Conservation (phyloP, 2,329 filamentous ascomycete genomes). For the Aspergillus piperis region DNA sequence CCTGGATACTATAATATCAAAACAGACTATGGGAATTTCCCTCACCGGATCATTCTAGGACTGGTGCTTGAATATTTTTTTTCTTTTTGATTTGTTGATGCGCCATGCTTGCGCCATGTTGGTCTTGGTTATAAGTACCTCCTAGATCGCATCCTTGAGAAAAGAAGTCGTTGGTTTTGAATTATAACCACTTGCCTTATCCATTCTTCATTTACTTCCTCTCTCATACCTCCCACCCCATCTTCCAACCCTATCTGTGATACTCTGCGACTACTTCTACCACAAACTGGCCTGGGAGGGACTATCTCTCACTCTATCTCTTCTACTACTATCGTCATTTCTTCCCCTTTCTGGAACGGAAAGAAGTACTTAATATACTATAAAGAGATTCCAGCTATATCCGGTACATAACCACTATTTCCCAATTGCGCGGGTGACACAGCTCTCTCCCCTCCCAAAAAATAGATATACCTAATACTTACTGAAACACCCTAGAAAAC, state of each 20-base stretch:
- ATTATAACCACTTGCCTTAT: background rate
- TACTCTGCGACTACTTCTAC: background rate
- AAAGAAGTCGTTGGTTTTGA: background rate
- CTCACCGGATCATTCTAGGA: constrained; percentile 9
- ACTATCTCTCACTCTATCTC: too few species aligned
- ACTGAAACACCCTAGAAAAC: background rate
- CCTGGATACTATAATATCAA: constrained; percentile 13
- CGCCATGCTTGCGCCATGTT: constrained; percentile 8
- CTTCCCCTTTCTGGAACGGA: background rate
- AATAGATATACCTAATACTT: background rate
- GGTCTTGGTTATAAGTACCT: constrained; percentile 14
- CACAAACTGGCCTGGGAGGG: background rate
- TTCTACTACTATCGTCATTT: background rate
- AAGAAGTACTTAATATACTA: background rate
- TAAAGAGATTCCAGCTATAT: background rate
- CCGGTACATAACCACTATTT: background rate
- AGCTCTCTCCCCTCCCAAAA: background rate
- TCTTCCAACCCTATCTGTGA: too few species aligned
- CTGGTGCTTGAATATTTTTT: background rate
- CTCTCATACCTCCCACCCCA: background rate
- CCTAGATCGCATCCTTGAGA: background rate
- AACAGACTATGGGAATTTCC: constrained; percentile 15
- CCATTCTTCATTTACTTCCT: background rate
- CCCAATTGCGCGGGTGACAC: background rate
- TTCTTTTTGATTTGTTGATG: constrained; percentile 9